Evolutionary conservation across 371 early-diverging fungal species (phyloP), one percentile per base, ranked within the genome.

Genomic region (Apophysomyces trapeziformis): DNA sequence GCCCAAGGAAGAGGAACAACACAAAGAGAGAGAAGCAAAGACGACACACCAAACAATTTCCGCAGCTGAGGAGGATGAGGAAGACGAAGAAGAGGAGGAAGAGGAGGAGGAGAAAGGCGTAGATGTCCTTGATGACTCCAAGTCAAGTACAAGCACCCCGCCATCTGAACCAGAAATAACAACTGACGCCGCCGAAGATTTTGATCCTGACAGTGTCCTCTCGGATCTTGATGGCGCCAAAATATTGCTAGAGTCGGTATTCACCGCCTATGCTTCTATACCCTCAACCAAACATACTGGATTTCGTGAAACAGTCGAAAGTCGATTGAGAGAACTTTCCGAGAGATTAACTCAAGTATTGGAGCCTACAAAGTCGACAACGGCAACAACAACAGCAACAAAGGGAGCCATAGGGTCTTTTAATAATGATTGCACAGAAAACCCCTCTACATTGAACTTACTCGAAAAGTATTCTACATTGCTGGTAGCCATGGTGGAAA

Each of bases 221-320:
- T 63, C 71, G 1, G 77, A 79, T 60, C 50, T 79, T 9, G 76
- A 77, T 39, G 77, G 76, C 2, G 73, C 70, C 5, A 54, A 64
- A 13, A 74, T 76, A 7, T 57, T 79, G 37, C 43, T 79, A 14
- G 75, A 76, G 6, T 72, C 70, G 32, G 79, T 81, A 0, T 35
- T 80, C 16, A 72, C 74, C 3, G 41, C 68, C 1, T 72, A 57
- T 26, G 16, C 38, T 7, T 14, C 58, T 21, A 39, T 54, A 18
- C 39, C 41, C 35, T 16, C 36, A 26, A 38, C 38, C 12, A 60
- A 46, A 35, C 61, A 60, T 16, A 43, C 57, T 4, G 57, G 2
- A 50, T 50, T 60, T 21, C 39, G 60, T 35, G 14, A 16, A 43
- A 43, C 44, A 4, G 13, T 39, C 41, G 16, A 64, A 57, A 43